A percentile compares a stretch with the other conserved stretches of the same genome.
phyloP scores from a whole-genome alignment of 768 basidiomycete genomes.

The Lactifluus echinatus region DNA sequence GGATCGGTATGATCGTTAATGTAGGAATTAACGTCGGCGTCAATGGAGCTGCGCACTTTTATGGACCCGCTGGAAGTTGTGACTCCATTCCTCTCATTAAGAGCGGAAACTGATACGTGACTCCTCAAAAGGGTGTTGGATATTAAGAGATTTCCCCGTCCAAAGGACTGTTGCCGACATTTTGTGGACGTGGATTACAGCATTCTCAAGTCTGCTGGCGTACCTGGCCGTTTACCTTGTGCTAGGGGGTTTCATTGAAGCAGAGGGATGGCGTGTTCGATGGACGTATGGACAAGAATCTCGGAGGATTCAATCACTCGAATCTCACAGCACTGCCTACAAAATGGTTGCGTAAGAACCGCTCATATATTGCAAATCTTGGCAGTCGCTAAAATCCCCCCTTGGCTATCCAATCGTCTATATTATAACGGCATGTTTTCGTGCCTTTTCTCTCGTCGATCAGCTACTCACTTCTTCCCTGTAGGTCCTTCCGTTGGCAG shows the following conservation, averaged over 20 bases:
- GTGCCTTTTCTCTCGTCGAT: not conserved
- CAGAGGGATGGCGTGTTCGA: conserved; percentile 27
- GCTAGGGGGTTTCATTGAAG: conserved; percentile 31
- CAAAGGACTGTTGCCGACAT: conserved; percentile 42
- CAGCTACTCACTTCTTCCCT: not conserved
- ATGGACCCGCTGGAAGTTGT: conserved; percentile 37
- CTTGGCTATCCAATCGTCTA: conserved; percentile 41
- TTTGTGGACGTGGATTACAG: conserved; percentile 45
- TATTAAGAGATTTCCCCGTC: conserved; percentile 26
- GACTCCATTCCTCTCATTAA: conserved; percentile 12
- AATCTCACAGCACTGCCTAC: conserved; percentile 29
- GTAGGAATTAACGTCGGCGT: conserved; percentile 32
- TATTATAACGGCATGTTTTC: conserved; percentile 27
- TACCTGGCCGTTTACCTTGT: conserved; percentile 40
- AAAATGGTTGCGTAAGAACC: conserved; percentile 40
- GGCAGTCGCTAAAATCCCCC: not conserved
- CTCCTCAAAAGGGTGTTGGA: conserved; percentile 51
- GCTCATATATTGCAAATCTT: not conserved
- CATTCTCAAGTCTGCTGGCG: conserved; percentile 33
- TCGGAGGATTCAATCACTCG: not conserved
- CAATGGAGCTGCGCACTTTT: conserved; percentile 30
- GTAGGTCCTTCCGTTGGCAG: conserved; percentile 34
- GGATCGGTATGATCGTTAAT: conserved; percentile 33
- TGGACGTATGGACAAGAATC: conserved; percentile 15
- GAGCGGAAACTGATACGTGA: not conserved